Percentiles rank a stretch among this genome's conserved stretches.
phyloP scores from a whole-genome alignment of 805 yeast genomes.

The Kazachstania viticola region DNA sequence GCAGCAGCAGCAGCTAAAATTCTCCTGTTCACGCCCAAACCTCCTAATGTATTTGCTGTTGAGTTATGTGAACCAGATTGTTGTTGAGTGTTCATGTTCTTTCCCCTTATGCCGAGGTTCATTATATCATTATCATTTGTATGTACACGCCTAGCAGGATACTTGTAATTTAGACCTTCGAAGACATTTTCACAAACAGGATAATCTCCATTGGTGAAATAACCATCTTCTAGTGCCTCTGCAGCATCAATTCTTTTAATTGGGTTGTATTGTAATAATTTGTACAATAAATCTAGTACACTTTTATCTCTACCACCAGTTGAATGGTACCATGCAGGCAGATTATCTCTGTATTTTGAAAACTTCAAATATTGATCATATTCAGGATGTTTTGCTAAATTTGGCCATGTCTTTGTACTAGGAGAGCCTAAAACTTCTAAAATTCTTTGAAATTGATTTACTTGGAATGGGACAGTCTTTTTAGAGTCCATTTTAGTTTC shows the following conservation, averaged over 20 bases:
- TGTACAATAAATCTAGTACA: conserved; percentile 54
- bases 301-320: conserved; percentile 63
- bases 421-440: conserved; percentile 94
- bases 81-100: conserved; percentile 12
- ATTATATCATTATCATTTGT: conserved; percentile 76
- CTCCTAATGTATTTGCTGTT: conserved; percentile 20
- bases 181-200: conserved; percentile 74
- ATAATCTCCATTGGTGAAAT: conserved; percentile 47
- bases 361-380: conserved; percentile 52
- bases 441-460: conserved; percentile 82
- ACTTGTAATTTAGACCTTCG: conserved; percentile 57
- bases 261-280: conserved; percentile 76
- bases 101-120: conserved; percentile 17
- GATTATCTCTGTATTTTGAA: conserved; percentile 42
- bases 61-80: conserved; percentile 13
- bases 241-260: conserved; percentile 65
- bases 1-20: conserved; percentile 30
- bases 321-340: conserved; percentile 77
- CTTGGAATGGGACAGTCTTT: conserved; percentile 87
- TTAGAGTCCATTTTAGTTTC: conserved; percentile 93
- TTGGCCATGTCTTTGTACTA: conserved; percentile 63
- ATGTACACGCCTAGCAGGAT: conserved; percentile 80
- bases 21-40: conserved; percentile 26
- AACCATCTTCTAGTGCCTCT: conserved; percentile 64
- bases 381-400: conserved; percentile 74